A percentile compares a stretch with the other conserved stretches of the same genome.
Conservation (phyloP, 2,329 filamentous ascomycete genomes). For the Lachnellula arida region DNA sequence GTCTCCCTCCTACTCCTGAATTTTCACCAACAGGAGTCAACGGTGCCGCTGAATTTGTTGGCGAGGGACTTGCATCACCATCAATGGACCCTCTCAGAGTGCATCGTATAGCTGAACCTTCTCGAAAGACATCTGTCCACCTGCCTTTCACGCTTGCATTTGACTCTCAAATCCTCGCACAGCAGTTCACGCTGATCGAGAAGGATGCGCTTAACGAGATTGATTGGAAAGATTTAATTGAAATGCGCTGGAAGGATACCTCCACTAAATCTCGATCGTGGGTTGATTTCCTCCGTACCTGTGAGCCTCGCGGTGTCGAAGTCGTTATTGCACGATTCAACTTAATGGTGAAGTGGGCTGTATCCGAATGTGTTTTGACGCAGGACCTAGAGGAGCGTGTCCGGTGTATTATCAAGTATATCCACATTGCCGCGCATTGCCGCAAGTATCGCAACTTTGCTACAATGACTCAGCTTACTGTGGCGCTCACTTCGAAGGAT, state of each 20-base stretch:
- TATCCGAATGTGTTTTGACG: constrained; percentile 75
- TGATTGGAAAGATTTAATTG: constrained; percentile 82
- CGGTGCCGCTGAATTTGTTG: constrained; percentile 9
- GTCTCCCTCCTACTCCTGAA: constrained; percentile 30
- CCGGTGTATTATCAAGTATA: constrained; percentile 72
- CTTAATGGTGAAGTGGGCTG: constrained; percentile 81
- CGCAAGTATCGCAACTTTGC: constrained; percentile 76
- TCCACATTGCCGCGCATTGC: constrained; percentile 75
- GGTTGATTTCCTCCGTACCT: constrained; percentile 73
- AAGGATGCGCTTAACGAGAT: constrained; percentile 83
- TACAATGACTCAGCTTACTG: constrained; percentile 74
- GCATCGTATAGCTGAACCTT: constrained; percentile 25
- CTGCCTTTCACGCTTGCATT: constrained; percentile 78
- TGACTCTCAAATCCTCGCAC: constrained; percentile 71
- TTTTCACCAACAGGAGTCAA: constrained; percentile 25
- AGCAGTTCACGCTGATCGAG: constrained; percentile 81
- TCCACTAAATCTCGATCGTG: constrained; percentile 66
- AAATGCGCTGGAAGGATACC: constrained; percentile 75
- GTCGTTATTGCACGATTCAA: constrained; percentile 85
- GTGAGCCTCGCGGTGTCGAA: constrained; percentile 71
- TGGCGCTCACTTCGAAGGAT: constrained; percentile 71
- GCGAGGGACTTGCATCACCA: constrained; percentile 17
- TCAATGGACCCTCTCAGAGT: constrained; percentile 22
- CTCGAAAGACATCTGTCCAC: constrained; percentile 42
- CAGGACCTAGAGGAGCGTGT: constrained; percentile 67